Conservation (phyloP, 2,329 filamentous ascomycete genomes). For the Penicillium italicum region DNA sequence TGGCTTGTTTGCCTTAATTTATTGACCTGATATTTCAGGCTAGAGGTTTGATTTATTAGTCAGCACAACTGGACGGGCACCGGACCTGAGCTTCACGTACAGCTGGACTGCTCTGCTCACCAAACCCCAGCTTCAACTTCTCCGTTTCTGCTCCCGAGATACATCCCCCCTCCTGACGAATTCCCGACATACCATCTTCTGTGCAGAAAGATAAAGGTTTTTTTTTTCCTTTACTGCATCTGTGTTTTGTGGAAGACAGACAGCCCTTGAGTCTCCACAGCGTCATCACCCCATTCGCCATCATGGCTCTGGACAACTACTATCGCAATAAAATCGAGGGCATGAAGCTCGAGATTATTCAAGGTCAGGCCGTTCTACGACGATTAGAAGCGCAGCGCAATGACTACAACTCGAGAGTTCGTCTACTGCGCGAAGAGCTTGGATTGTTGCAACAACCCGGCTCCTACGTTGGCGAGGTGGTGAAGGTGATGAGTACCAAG, state of each 20-base stretch:
- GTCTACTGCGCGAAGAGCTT: conserved; percentile 89
- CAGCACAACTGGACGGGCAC: conserved; percentile 12
- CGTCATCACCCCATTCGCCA: conserved; percentile 43
- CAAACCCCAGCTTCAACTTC: conserved; percentile 6
- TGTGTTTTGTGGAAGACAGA: conserved; percentile 1
- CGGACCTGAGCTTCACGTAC: conserved; percentile 11
- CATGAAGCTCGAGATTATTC: conserved; percentile 99
- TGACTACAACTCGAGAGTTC: conserved; percentile 97
- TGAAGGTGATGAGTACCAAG: conserved; percentile 99
- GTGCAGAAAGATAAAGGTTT: neutral
- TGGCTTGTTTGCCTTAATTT: conserved; percentile 3
- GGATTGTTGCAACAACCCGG: conserved; percentile 94
- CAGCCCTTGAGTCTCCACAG: conserved; percentile 17
- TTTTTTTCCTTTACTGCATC: neutral
- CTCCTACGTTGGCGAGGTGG: conserved; percentile 98
- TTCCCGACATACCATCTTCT: neutral
- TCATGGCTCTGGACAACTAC: conserved; percentile 98
- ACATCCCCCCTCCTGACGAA: neutral
- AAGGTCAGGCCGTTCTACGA: conserved; percentile 91
- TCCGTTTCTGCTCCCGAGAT: neutral
- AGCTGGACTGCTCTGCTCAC: conserved; percentile 1
- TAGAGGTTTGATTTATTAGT: conserved; percentile 9
- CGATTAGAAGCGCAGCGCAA: conserved; percentile 96
- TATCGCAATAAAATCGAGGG: conserved; percentile 99
- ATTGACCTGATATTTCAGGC: conserved; percentile 5